phyloP scores from a whole-genome alignment of 345 rosid species.

The Camelina hispida region DNA sequence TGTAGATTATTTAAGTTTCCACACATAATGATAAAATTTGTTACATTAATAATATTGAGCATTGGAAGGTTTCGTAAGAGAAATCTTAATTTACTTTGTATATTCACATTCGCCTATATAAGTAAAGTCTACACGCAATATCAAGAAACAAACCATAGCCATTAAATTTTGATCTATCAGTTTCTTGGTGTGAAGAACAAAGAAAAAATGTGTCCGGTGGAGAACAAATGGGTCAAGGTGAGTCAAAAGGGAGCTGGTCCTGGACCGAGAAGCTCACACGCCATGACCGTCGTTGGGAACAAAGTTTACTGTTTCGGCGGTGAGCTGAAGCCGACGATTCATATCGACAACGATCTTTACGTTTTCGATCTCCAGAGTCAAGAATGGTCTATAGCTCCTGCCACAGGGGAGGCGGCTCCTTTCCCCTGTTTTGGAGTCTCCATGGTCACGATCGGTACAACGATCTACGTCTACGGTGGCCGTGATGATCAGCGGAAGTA shows the following conservation, averaged over 20 bases:
- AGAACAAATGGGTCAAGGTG: slow-evolving; percentile 40
- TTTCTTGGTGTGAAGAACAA: neutral
- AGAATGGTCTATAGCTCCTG: slow-evolving; percentile 41
- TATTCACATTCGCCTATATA: no score
- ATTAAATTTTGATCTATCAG: no score
- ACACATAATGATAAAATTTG: no score
- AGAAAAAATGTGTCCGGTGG: slow-evolving; percentile 33
- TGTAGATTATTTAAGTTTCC: no score
- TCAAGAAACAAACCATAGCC: no score
- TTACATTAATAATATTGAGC: no score
- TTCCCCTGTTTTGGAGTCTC: slow-evolving; percentile 44
- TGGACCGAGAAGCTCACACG: slow-evolving; percentile 48
- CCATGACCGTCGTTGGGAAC: slow-evolving; percentile 40
- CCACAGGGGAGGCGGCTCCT: slow-evolving; percentile 41
- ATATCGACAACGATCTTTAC: slow-evolving; percentile 40
- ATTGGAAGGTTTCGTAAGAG: no score
- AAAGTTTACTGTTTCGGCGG: slow-evolving; percentile 47
- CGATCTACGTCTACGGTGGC: slow-evolving; percentile 44
- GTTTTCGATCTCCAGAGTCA: slow-evolving; percentile 42
- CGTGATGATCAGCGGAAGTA: slow-evolving; percentile 37
- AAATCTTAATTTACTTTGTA: no score
- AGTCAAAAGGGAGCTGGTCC: slow-evolving; percentile 40
- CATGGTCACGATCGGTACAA: slow-evolving; percentile 41
- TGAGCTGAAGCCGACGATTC: slow-evolving; percentile 46
- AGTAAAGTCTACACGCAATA: no score